Base-by-base conservation (phyloP, 495 filamentous ascomycete genomes). In the Penicillium desertorum region DNA sequence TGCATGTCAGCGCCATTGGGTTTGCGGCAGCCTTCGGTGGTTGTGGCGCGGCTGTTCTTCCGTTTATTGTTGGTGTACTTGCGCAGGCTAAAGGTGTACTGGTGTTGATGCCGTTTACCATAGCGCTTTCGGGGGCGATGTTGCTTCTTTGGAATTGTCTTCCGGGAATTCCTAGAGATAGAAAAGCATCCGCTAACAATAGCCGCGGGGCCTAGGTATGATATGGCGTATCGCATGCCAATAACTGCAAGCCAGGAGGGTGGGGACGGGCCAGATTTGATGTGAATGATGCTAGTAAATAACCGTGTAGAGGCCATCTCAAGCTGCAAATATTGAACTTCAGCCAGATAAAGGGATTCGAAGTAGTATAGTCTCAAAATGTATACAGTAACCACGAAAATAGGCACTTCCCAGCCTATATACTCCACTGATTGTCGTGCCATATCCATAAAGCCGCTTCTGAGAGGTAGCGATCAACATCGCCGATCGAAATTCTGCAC, bases 11-110 rank as follows among this genome's bases (percentile, higher is more conserved):
- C 46, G 83, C 87, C 2, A 87, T 95, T 52, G 90, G 90, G 0
- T 93, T 93, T 59, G 87, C 87, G 5, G 85, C 87, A n/a, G 88
- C 90, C 0, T 84, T 91, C 71, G 90, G 90, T 1, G 86, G 88
- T 0, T 79, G 79, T 5, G 90, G 90, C 0, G 90, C 88, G 3
- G 88, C 89, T 0, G 65, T 92, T 4, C 82, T 95, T 42, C 90
- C 90, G 1, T 95, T 94, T 68, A 85, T 81, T 2, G 86, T 94
- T 2, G 90, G 90, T 4, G 88, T 88, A 0, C 88, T 93, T 68
- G 90, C 89, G 3, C 84, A 92, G 67, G 81, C 78, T 6, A 86
- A 80, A 68, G 90, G 90, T 12, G 89, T 92, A 11, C 68, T 85
- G 62, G 87, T 90, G 12, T 61, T 92, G 61, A 88, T 89, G 74